phyloP scores from a whole-genome alignment of 352 stramenopile genomes.

The Pythium inflatum region DNA sequence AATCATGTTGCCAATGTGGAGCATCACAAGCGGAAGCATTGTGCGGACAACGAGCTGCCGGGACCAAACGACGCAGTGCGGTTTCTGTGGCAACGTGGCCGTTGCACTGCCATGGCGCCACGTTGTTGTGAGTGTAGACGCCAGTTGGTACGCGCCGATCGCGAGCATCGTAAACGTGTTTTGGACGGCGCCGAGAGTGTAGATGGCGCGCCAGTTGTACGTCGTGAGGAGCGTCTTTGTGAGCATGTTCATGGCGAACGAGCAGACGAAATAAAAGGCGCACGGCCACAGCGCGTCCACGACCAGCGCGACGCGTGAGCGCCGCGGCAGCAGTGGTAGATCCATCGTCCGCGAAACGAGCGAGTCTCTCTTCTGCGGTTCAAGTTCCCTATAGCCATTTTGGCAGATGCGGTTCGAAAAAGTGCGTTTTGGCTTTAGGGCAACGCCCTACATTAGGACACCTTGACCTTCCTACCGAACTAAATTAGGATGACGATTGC shows the following conservation, averaged over 20 bases:
- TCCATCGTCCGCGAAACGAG: not conserved
- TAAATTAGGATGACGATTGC: too few species aligned
- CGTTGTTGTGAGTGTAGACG: conserved; percentile 13
- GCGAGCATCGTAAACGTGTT: conserved; percentile 64
- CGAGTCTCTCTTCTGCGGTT: not conserved
- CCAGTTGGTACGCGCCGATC: conserved; percentile 40
- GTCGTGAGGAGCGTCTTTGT: conserved; percentile 71
- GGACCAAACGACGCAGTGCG: not conserved
- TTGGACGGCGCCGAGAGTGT: conserved; percentile 63
- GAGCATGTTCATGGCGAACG: conserved; percentile 78
- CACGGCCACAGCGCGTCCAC: conserved; percentile 59
- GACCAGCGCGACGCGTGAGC: conserved; percentile 4
- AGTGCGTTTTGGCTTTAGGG: too few species aligned
- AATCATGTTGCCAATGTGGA: conserved; percentile 70
- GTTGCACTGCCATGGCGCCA: not conserved
- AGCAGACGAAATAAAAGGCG: conserved; percentile 66
- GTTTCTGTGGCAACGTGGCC: not conserved
- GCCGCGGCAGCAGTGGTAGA: not conserved
- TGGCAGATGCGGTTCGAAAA: too few species aligned
- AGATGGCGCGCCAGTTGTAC: conserved; percentile 64
- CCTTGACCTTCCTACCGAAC: too few species aligned
- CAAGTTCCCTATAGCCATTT: too few species aligned
- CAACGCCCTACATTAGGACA: too few species aligned
- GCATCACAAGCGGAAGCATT: conserved; percentile 49
- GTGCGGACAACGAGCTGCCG: conserved; percentile 39